A percentile compares a stretch with the other conserved stretches of the same genome.
These are phyloP conservation scores for Anthostomella pinea DNA, from an alignment of 2,329 filamentous ascomycete species.

Conservation along the genomic window DNA sequence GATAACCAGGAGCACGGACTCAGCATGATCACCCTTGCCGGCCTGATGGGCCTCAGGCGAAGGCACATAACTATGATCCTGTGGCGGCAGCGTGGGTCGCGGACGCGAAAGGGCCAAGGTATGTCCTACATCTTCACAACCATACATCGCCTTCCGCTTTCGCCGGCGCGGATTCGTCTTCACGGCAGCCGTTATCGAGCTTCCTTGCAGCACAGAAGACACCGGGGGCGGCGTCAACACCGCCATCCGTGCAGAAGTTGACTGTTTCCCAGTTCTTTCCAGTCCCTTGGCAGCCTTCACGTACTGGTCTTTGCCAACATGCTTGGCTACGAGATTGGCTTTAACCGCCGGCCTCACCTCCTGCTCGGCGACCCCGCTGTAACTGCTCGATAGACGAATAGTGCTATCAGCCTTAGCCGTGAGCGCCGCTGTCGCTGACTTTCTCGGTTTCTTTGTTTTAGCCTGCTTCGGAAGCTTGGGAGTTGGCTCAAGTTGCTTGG, in stretches of 20 bases:
- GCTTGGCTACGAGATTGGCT: slow-evolving; percentile 12
- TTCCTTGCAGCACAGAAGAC: slow-evolving; percentile 12
- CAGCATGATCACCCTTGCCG: too few species aligned
- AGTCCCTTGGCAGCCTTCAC: slow-evolving; percentile 23
- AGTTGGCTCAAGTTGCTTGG: too few species aligned
- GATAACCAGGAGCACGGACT: too few species aligned
- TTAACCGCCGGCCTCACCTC: slow-evolving; percentile 6
- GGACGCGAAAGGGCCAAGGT: neutral
- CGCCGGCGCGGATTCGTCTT: slow-evolving; percentile 47
- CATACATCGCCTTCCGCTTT: slow-evolving; percentile 39
- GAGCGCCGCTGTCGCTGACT: slow-evolving; percentile 38
- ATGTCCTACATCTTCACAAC: slow-evolving; percentile 11
- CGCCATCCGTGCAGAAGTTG: slow-evolving; percentile 16
- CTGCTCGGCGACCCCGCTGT: neutral
- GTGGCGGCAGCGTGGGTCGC: slow-evolving; percentile 4
- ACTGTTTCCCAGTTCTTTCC: slow-evolving; percentile 20
- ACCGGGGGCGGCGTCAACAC: slow-evolving; percentile 11
- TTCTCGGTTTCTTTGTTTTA: slow-evolving; percentile 35
- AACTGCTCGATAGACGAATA: neutral
- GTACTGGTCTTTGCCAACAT: slow-evolving; percentile 22
- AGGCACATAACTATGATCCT: neutral
- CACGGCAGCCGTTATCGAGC: slow-evolving; percentile 50
- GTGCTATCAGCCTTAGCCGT: slow-evolving; percentile 5
- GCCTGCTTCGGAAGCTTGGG: slow-evolving; percentile 8
- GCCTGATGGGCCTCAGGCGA: too few species aligned